Conservation (phyloP, 2,329 filamentous ascomycete genomes). For the Colletotrichum paranaense region DNA sequence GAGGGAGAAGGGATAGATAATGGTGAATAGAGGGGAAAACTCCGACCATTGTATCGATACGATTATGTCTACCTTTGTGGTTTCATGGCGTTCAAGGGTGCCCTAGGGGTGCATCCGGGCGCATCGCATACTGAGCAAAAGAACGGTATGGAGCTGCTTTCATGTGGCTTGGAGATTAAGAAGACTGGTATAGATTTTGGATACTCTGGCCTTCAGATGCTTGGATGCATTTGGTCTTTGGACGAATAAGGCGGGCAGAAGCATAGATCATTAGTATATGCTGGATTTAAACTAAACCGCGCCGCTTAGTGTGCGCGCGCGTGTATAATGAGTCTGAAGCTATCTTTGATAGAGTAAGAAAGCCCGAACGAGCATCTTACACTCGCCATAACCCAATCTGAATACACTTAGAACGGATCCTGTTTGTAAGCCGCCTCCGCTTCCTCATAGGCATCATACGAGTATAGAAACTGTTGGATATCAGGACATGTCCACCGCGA, state of each 20-base stretch:
- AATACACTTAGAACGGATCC: constrained; percentile 29
- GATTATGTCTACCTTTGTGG: neutral
- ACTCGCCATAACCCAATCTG: neutral
- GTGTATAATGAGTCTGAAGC: neutral
- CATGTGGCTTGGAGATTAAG: no score
- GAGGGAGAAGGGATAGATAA: constrained; percentile 3
- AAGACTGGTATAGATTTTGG: neutral
- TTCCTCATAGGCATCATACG: constrained; percentile 36
- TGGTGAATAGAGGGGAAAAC: neutral
- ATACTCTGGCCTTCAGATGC: neutral
- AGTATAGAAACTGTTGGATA: constrained; percentile 34
- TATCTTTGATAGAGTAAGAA: no score
- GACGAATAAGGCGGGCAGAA: neutral
- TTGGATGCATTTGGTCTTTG: neutral
- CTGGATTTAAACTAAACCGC: neutral
- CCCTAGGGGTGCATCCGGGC: neutral
- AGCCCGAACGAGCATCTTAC: neutral
- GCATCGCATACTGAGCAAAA: neutral
- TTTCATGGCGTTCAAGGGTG: neutral
- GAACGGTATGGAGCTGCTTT: neutral
- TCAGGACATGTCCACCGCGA: constrained; percentile 37
- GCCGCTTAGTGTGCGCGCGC: neutral
- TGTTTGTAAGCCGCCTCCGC: constrained; percentile 38
- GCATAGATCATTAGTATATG: neutral
- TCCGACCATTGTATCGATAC: neutral